Evolutionary conservation across 2,329 filamentous ascomycete species (phyloP).

Genomic region (Fusarium xyrophilum): DNA sequence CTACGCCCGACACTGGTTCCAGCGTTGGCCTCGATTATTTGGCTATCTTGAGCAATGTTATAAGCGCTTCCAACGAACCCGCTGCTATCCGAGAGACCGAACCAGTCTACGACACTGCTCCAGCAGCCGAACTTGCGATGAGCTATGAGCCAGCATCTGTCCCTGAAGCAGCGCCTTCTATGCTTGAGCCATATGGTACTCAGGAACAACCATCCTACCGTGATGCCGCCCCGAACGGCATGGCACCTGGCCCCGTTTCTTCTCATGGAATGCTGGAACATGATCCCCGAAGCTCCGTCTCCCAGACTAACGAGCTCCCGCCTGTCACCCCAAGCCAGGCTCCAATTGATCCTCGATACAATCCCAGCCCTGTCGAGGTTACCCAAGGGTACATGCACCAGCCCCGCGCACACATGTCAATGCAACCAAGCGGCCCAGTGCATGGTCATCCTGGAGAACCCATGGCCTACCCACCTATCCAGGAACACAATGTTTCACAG

Average conservation of each 20-base stretch:
- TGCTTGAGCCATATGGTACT: constrained; percentile 7
- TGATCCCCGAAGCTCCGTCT: constrained; percentile 33
- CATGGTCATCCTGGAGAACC: constrained; percentile 36
- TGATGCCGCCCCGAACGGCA: constrained; percentile 13
- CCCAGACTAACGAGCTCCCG: constrained; percentile 37
- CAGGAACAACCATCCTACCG: constrained; percentile 23
- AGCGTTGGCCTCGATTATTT: constrained; percentile 45
- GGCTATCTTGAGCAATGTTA: constrained; percentile 47
- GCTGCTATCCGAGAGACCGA: constrained; percentile 4
- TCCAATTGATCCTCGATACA: constrained; percentile 37
- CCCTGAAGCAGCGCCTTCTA: constrained; percentile 3
- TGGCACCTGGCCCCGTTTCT: neutral
- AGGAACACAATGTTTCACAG: constrained; percentile 37
- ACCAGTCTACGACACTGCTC: neutral
- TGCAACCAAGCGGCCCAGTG: constrained; percentile 36
- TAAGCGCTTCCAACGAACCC: constrained; percentile 38
- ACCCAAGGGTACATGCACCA: constrained; percentile 39
- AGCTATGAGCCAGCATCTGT: constrained; percentile 19
- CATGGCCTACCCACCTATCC: constrained; percentile 40
- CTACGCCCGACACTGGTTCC: constrained; percentile 35
- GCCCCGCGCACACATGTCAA: constrained; percentile 34
- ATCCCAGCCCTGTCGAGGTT: constrained; percentile 35
- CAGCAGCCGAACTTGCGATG: constrained; percentile 1
- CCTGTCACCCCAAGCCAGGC: constrained; percentile 33
- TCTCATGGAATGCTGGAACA: constrained; percentile 23